These are phyloP conservation scores for Rehmannia glutinosa DNA, from an alignment of 257 asterid genomes.

Conservation along the genomic window DNA sequence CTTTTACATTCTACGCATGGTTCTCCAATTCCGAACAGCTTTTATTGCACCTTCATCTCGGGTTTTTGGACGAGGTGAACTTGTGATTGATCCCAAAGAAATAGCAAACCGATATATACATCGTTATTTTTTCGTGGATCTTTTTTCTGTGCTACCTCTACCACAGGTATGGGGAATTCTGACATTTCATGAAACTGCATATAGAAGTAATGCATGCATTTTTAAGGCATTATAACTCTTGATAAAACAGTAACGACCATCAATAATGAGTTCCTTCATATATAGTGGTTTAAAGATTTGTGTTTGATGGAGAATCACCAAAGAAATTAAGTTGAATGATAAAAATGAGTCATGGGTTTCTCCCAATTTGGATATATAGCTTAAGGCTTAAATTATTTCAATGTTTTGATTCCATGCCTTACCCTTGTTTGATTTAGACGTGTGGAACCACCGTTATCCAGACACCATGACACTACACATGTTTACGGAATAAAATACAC, in stretches of 20 bases:
- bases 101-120: constrained; percentile 71
- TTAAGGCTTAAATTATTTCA: too few relatives aligned
- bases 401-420: too few relatives aligned
- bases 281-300: too few relatives aligned
- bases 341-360: too few relatives aligned
- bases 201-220: background rate
- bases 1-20: constrained; percentile 67
- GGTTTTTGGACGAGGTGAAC: constrained; percentile 98
- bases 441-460: too few relatives aligned
- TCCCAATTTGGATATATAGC: too few relatives aligned
- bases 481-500: too few relatives aligned
- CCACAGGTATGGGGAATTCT: constrained; percentile 71
- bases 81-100: constrained; percentile 84
- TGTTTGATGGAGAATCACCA: too few relatives aligned
- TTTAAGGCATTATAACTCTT: background rate
- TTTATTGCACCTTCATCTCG: constrained; percentile 98
- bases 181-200: background rate
- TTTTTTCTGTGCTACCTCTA: constrained; percentile 79
- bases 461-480: too few relatives aligned
- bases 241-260: background rate
- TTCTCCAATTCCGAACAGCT: constrained; percentile 91
- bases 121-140: constrained; percentile 84
- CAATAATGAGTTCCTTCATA: background rate
- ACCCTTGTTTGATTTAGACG: too few relatives aligned
- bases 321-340: too few relatives aligned